Percentiles rank a stretch among this genome's conserved stretches.
Evolutionary conservation across 352 stramenopile species (phyloP).

Genomic region (Phytophthora constricta): DNA sequence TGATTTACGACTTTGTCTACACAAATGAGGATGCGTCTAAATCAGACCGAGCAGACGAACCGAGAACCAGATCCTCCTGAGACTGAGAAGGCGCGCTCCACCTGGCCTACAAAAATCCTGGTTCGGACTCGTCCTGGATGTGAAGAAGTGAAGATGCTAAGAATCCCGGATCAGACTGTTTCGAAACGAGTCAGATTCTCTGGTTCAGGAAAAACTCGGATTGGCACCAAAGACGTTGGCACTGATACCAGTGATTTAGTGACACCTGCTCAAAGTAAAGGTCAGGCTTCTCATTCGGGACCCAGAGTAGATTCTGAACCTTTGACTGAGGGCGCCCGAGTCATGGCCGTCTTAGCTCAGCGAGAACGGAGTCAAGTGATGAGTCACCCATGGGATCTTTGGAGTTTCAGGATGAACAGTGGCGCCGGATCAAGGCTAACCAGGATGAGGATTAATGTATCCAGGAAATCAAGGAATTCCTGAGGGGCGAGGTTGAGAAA

Average conservation of each 20-base stretch:
- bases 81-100: background rate
- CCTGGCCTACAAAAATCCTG: conserved; percentile 1
- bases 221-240: background rate
- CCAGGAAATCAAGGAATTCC: background rate
- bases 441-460: background rate
- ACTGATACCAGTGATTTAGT: background rate
- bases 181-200: background rate
- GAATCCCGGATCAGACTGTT: background rate
- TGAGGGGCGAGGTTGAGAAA: background rate
- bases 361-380: background rate
- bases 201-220: background rate
- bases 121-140: background rate
- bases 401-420: background rate
- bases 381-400: background rate
- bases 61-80: background rate
- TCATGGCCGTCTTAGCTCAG: background rate
- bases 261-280: background rate
- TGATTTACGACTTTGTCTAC: background rate
- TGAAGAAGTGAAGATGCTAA: background rate
- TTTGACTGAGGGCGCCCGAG: background rate
- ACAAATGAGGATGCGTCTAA: background rate
- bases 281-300: background rate
- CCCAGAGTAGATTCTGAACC: too few species aligned
- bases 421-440: background rate
- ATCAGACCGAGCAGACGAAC: background rate